Evolutionary conservation across 164 flowering plant genomes (phyloP), one percentile per base, ranked within the genome.

Genomic region (Tinospora cordifolia): DNA sequence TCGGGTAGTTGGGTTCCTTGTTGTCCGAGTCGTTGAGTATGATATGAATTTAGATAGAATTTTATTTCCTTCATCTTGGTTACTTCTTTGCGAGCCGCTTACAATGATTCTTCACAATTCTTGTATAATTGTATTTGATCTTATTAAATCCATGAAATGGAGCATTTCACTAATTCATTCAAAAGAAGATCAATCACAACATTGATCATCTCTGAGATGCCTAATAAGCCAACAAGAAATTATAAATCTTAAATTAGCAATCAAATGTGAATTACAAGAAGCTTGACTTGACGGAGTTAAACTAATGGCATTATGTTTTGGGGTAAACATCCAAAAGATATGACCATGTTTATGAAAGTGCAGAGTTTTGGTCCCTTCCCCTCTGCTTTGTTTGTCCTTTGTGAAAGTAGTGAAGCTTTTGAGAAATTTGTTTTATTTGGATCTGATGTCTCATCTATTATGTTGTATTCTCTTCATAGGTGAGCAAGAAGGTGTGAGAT

Each of bases 401-500:
- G 27, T 9, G 54, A 66, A 41, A 66, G 46, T 36, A 54, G 57
- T 27, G 14, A n/a, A 8, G 39, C 25, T 36, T 59, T 14, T 54
- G 13, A 65, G 26, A 17, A 1, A 14, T 51, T 47, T 62, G 2
- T 30, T 25, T 21, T 6, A 2, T 46, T 62, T 73, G 38, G 59
- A 60, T 67, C 34, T 19, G 30, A 51, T 57, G 25, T 26, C 36
- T 63, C 30, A 25, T 36, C 19, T 51, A 6, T 62, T 40, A 13
- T 22, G 59, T 25, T 13, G 8, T 46, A 13, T 57, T 73, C 62
- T 19, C 65, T 41, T 74, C 71, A 8, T 70, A 93, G 98, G 97
- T 34, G 83, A 84, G 65, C 78, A 85, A 78, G 89, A 87, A 58
- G 78, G 24, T 71, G 97, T 93, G 68, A 91, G 85, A 81, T 74